A percentile compares a stretch with the other conserved stretches of the same genome.
Conservation (phyloP, 208 protist species). For the Crithidia acanthocephali region DNA sequence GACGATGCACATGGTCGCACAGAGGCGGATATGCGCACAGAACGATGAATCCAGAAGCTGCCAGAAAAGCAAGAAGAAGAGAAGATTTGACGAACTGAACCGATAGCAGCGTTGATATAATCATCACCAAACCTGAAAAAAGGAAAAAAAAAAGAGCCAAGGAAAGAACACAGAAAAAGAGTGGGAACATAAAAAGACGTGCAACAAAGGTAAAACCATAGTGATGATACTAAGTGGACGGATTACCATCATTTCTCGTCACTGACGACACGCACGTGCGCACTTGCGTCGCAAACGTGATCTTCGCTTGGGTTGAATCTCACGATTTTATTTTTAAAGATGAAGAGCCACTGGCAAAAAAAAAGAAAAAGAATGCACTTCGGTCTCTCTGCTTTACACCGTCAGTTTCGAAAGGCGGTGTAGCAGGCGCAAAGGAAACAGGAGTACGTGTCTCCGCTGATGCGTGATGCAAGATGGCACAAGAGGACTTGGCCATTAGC, state of each 20-base stretch:
- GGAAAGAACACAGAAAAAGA: constrained; percentile 18
- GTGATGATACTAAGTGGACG: not conserved
- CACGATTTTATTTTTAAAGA: not conserved
- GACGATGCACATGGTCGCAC: no score
- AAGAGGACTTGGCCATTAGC: no score
- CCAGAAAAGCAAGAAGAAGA: no score
- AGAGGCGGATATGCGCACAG: no score
- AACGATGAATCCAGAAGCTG: no score
- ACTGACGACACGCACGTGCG: not conserved
- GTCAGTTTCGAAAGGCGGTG: not conserved
- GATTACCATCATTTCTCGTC: no score
- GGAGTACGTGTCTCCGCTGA: no score
- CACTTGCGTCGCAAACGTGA: not conserved
- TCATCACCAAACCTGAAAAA: no score
- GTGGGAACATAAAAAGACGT: not conserved
- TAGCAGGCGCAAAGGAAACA: not conserved
- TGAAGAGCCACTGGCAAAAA: not conserved
- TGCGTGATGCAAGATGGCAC: not conserved
- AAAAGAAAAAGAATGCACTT: not conserved
- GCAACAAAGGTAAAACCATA: not conserved
- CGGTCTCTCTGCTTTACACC: not conserved
- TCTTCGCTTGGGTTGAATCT: constrained; percentile 9
- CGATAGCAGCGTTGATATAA: no score
- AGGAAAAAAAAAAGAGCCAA: not conserved
- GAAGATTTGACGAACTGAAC: no score